Percentiles rank a stretch among this genome's conserved stretches.
These are phyloP conservation scores for Nakaseomyces delphensis DNA, from an alignment of 1,139 yeast genomes.

Conservation along the genomic window DNA sequence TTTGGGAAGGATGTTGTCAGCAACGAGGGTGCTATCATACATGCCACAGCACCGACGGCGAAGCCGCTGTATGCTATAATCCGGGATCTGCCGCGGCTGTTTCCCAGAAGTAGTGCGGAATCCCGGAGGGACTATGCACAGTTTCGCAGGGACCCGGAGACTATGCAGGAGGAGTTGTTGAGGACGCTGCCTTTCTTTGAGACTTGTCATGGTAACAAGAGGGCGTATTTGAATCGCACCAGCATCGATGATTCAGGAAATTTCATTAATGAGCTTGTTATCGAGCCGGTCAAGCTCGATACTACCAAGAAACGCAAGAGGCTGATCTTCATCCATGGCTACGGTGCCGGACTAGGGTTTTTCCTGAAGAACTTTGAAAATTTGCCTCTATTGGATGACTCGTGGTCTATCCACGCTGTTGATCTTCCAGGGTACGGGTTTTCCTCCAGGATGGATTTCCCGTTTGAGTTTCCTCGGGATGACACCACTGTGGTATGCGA, in stretches of 20 bases:
- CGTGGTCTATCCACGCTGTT: slow-evolving; percentile 63
- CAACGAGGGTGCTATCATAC: slow-evolving; percentile 3
- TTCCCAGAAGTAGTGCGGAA: slow-evolving; percentile 48
- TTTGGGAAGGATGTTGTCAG: neutral
- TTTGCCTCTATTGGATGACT: slow-evolving; percentile 24
- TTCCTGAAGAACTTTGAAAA: slow-evolving; percentile 51
- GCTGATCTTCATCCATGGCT: slow-evolving; percentile 62
- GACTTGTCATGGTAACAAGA: slow-evolving; percentile 22
- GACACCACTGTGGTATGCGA: slow-evolving; percentile 39
- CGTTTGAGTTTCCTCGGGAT: slow-evolving; percentile 31
- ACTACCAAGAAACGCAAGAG: slow-evolving; percentile 32
- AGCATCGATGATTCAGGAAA: slow-evolving; percentile 38
- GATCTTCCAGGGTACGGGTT: slow-evolving; percentile 74
- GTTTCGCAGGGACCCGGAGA: slow-evolving; percentile 12
- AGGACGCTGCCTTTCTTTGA: slow-evolving; percentile 34
- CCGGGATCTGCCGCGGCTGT: slow-evolving; percentile 35
- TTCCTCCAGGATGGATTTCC: slow-evolving; percentile 55
- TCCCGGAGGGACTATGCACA: slow-evolving; percentile 44
- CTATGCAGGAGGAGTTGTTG: slow-evolving; percentile 47
- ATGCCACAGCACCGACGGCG: slow-evolving; percentile 24
- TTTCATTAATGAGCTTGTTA: slow-evolving; percentile 56
- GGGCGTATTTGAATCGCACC: slow-evolving; percentile 32
- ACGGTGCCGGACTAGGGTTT: slow-evolving; percentile 72
- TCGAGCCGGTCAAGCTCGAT: slow-evolving; percentile 38
- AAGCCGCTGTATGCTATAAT: slow-evolving; percentile 23